Evolutionary conservation across 1,284 basidiomycete species (phyloP).

Genomic region (Stereum hirsutum): DNA sequence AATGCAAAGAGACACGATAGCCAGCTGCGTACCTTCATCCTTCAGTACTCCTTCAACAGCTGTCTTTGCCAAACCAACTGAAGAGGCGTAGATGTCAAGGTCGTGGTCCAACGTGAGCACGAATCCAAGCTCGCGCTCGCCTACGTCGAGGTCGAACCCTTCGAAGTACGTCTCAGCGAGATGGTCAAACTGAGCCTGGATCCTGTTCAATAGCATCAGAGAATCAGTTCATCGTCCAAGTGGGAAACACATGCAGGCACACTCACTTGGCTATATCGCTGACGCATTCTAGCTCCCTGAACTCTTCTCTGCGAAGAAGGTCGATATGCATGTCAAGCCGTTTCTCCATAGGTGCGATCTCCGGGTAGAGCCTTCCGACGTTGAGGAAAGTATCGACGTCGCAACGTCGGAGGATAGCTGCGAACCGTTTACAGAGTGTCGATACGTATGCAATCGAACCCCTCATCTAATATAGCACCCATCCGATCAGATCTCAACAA

Average conservation of each 20-base stretch:
- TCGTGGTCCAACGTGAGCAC: slow-evolving; percentile 79
- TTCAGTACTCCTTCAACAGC: slow-evolving; percentile 63
- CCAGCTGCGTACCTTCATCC: slow-evolving; percentile 56
- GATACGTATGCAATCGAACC: slow-evolving; percentile 74
- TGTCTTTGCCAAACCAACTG: slow-evolving; percentile 82
- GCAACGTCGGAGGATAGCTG: slow-evolving; percentile 70
- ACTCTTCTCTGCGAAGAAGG: slow-evolving; percentile 77
- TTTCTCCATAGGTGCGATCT: slow-evolving; percentile 84
- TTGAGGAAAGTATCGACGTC: slow-evolving; percentile 78
- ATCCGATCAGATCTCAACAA: neutral
- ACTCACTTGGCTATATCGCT: slow-evolving; percentile 79
- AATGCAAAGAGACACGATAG: neutral
- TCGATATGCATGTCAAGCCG: slow-evolving; percentile 89
- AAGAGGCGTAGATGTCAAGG: slow-evolving; percentile 86
- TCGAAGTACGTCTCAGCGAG: slow-evolving; percentile 80
- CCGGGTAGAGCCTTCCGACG: slow-evolving; percentile 77
- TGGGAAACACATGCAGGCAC: neutral
- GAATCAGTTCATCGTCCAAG: neutral
- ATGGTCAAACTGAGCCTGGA: slow-evolving; percentile 88
- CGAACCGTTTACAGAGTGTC: slow-evolving; percentile 80
- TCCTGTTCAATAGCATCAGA: slow-evolving; percentile 35
- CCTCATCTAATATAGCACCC: slow-evolving; percentile 50
- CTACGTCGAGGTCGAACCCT: slow-evolving; percentile 76
- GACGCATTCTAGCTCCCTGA: slow-evolving; percentile 88
- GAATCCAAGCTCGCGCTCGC: slow-evolving; percentile 83